phyloP scores from a whole-genome alignment of 1,139 yeast species.

The Yamadazyma membranifaciens region DNA sequence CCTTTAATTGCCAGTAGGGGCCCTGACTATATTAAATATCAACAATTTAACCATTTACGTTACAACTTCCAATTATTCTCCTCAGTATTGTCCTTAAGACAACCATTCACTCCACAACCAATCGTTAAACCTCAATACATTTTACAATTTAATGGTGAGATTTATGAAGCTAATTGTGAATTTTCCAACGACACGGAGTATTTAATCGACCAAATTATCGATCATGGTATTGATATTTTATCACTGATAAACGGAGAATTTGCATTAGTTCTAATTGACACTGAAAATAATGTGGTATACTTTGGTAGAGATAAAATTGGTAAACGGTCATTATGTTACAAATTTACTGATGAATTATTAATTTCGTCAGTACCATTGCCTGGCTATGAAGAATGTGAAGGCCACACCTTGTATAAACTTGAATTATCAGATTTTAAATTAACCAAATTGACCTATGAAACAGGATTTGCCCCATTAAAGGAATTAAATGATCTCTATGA shows the following conservation, averaged over 20 bases:
- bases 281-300: slow-evolving; percentile 38
- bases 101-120: slow-evolving; percentile 80
- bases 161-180: slow-evolving; percentile 60
- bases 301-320: slow-evolving; percentile 89
- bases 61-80: slow-evolving; percentile 42
- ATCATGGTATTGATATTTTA: slow-evolving; percentile 33
- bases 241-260: slow-evolving; percentile 72
- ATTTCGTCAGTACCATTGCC: slow-evolving; percentile 47
- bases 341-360: slow-evolving; percentile 30
- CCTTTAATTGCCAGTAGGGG: slow-evolving; percentile 53
- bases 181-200: slow-evolving; percentile 35
- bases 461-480: not conserved
- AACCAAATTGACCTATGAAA: slow-evolving; percentile 5
- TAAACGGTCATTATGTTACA: slow-evolving; percentile 66
- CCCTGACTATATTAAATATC: slow-evolving; percentile 41
- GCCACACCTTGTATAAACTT: slow-evolving; percentile 41
- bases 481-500: not conserved
- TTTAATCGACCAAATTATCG: slow-evolving; percentile 12
- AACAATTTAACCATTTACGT: slow-evolving; percentile 13
- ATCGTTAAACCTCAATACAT: slow-evolving; percentile 23
- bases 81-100: slow-evolving; percentile 75
- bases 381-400: slow-evolving; percentile 50
- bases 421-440: slow-evolving; percentile 21
- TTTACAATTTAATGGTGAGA: slow-evolving; percentile 85
- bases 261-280: slow-evolving; percentile 59